Evolutionary conservation across 2,329 filamentous ascomycete species (phyloP).

Genomic region (Hymenoscyphus repandus): DNA sequence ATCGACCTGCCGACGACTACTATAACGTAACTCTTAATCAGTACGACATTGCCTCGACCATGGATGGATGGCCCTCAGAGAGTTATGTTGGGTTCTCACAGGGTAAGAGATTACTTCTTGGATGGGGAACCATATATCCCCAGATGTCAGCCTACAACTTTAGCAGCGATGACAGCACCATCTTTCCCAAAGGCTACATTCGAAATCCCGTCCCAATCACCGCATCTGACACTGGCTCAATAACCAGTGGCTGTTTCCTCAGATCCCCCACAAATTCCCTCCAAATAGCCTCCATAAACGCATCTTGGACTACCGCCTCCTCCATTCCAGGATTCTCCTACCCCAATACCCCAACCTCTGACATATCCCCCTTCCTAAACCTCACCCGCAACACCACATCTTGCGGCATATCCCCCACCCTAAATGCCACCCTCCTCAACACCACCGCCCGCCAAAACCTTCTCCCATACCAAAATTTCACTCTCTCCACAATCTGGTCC

Average conservation of each 20-base stretch:
- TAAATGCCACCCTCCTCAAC: conserved; percentile 51
- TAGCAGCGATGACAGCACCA: conserved; percentile 40
- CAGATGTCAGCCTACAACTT: conserved; percentile 53
- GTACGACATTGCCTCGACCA: conserved; percentile 38
- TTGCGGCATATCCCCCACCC: conserved; percentile 56
- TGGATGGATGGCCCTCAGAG: conserved; percentile 60
- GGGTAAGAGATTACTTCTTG: conserved; percentile 48
- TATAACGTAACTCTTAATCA: conserved; percentile 35
- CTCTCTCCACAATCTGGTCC: conserved; percentile 48
- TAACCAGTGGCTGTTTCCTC: conserved; percentile 51
- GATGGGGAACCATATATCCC: conserved; percentile 51
- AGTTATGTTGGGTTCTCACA: conserved; percentile 49
- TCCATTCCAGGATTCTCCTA: conserved; percentile 28
- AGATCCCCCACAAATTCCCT: conserved; percentile 37
- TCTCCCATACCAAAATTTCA: conserved; percentile 45
- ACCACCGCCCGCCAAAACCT: conserved; percentile 44
- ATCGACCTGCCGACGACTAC: conserved; percentile 46
- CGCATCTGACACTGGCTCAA: conserved; percentile 33
- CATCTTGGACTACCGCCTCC: conserved; percentile 45
- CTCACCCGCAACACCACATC: conserved; percentile 38
- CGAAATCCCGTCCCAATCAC: conserved; percentile 32
- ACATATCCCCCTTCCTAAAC: conserved; percentile 31
- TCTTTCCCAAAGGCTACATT: conserved; percentile 47
- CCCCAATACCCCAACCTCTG: conserved; percentile 24
- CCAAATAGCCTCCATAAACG: conserved; percentile 34